Conservation (phyloP, 1,139 yeast genomes). For the Nakaseomyces sp. region DNA sequence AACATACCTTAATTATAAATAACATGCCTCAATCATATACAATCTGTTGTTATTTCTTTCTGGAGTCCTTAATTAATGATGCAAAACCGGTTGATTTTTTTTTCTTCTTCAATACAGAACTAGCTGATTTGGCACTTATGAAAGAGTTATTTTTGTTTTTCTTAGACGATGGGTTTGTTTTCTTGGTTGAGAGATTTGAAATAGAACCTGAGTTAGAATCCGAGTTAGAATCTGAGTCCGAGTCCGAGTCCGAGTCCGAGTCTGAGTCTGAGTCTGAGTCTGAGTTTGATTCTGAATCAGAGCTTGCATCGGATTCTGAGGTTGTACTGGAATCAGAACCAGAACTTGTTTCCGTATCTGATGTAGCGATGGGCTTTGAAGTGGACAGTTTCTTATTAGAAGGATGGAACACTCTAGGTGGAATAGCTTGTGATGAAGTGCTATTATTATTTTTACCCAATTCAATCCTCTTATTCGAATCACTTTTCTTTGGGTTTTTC, state of each 20-base stretch:
- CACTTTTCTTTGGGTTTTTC: not conserved
- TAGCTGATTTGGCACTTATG: conserved; percentile 37
- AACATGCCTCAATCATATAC: too few relatives aligned
- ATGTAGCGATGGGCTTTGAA: not conserved
- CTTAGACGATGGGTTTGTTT: conserved; percentile 13
- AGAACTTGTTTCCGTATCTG: conserved; percentile 19
- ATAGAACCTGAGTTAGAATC: conserved; percentile 12
- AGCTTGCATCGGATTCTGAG: not conserved
- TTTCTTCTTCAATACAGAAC: conserved; percentile 33
- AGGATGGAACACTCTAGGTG: not conserved
- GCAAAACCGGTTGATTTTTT: conserved; percentile 41
- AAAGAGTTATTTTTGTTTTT: conserved; percentile 27
- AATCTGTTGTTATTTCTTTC: conserved; percentile 18
- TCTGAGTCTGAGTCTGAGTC: conserved; percentile 28
- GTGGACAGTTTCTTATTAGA: not conserved
- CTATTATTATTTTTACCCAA: too few relatives aligned
- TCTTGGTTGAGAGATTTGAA: conserved; percentile 17
- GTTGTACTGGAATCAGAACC: conserved; percentile 25
- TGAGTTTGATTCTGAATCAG: conserved; percentile 10
- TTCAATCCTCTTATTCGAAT: not conserved
- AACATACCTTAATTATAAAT: too few relatives aligned
- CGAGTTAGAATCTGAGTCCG: conserved; percentile 27
- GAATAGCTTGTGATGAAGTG: not conserved
- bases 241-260: conserved; percentile 12
- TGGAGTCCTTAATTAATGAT: conserved; percentile 45